These are phyloP conservation scores for Talaromyces amestolkiae DNA, from an alignment of 2,329 filamentous ascomycete genomes.

Conservation along the genomic window DNA sequence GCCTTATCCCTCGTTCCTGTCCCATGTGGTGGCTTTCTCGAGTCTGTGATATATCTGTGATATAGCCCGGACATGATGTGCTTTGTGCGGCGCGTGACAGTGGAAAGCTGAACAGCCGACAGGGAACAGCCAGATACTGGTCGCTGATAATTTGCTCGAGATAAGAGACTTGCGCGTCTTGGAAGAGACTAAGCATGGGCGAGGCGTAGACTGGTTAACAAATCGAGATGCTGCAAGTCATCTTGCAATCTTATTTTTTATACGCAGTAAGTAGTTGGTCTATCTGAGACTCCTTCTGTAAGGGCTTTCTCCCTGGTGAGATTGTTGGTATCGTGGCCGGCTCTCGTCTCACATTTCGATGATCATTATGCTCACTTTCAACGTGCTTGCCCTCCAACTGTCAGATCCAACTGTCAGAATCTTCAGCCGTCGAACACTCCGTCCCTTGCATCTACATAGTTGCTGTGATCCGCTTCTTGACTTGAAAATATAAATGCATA, in stretches of 20 bases:
- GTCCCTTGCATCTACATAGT: neutral
- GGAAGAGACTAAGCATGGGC: neutral
- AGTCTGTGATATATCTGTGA: neutral
- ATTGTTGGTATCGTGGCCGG: neutral
- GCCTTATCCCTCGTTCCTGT: neutral
- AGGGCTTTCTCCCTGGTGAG: neutral
- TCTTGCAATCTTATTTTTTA: neutral
- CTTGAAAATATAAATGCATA: neutral
- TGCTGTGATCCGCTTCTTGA: neutral
- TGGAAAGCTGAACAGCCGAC: neutral
- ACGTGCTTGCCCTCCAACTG: neutral
- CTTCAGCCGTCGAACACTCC: neutral
- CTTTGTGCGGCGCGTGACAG: constrained; percentile 8
- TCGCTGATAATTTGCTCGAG: constrained; percentile 6
- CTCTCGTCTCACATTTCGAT: neutral
- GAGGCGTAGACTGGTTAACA: neutral
- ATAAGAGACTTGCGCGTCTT: neutral
- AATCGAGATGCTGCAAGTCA: neutral
- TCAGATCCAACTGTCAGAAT: neutral
- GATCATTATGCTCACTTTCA: neutral
- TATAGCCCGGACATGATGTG: neutral
- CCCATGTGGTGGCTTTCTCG: constrained; percentile 1
- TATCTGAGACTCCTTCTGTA: neutral
- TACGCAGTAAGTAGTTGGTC: neutral
- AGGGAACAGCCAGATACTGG: neutral